Evolutionary conservation across 164 flowering plant species (phyloP).

Genomic region (Saururus chinensis): DNA sequence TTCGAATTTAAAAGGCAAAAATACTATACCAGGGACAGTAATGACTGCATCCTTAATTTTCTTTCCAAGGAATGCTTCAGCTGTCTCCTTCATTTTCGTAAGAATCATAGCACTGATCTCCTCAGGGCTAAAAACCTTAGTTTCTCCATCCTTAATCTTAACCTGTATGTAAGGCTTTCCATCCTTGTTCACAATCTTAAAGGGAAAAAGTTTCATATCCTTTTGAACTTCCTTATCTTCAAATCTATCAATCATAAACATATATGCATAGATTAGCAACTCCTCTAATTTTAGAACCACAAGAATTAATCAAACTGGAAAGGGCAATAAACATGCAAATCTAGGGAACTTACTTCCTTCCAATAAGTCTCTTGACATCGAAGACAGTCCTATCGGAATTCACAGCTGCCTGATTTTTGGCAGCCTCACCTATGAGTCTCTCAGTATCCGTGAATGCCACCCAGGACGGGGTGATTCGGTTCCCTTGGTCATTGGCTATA

Average conservation of each 20-base stretch:
- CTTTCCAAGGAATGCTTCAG: constrained; percentile 92
- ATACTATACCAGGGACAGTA: constrained; percentile 69
- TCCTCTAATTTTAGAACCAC: background rate
- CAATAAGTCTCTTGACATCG: constrained; percentile 75
- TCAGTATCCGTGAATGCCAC: constrained; percentile 72
- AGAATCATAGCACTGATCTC: constrained; percentile 87
- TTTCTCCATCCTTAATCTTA: constrained; percentile 64
- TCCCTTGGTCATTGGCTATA: constrained; percentile 87
- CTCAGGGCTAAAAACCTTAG: constrained; percentile 84
- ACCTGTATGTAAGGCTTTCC: constrained; percentile 89
- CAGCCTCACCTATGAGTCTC: constrained; percentile 81
- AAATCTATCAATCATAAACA: constrained; percentile 40
- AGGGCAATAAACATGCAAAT: background rate
- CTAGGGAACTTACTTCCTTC: constrained; percentile 40
- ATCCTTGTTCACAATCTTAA: constrained; percentile 76
- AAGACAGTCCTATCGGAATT: constrained; percentile 64
- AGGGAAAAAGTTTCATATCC: constrained; percentile 82
- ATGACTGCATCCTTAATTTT: constrained; percentile 89
- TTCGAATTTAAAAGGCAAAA: background rate
- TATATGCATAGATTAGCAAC: background rate
- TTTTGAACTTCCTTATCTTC: constrained; percentile 82
- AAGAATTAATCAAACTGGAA: background rate
- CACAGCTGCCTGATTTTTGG: constrained; percentile 73
- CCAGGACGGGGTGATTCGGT: constrained; percentile 88
- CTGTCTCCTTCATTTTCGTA: constrained; percentile 88